Evolutionary conservation across 1,284 basidiomycete species (phyloP).

Genomic region (Ustilago shanxiensis): DNA sequence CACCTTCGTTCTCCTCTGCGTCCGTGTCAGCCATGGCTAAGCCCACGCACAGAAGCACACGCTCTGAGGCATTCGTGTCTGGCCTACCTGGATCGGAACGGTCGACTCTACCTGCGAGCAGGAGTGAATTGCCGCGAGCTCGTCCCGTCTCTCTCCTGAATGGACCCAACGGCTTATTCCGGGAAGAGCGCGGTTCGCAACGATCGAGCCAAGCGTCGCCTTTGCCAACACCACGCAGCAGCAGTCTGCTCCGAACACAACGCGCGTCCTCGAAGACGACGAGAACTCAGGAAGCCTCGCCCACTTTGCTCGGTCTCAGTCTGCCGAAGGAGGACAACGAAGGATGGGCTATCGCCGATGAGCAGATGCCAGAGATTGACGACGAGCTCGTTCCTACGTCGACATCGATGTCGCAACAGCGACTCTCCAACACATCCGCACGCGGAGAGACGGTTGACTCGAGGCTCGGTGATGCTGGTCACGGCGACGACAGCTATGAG

Average conservation of each 20-base stretch:
- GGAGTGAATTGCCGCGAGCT: slow-evolving; percentile 34
- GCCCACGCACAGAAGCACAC: slow-evolving; percentile 28
- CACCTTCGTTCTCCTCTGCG: slow-evolving; percentile 25
- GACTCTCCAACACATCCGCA: neutral
- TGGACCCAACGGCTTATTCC: slow-evolving; percentile 41
- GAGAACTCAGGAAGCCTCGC: slow-evolving; percentile 25
- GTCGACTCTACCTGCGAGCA: slow-evolving; percentile 26
- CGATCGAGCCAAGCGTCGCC: slow-evolving; percentile 33
- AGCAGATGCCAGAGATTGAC: slow-evolving; percentile 44
- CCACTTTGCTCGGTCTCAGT: slow-evolving; percentile 39
- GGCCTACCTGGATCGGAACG: slow-evolving; percentile 25
- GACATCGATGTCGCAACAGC: neutral
- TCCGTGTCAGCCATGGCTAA: slow-evolving; percentile 17
- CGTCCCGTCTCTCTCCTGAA: slow-evolving; percentile 46
- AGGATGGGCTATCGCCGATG: slow-evolving; percentile 51
- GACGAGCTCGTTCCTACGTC: slow-evolving; percentile 23
- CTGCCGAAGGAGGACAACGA: slow-evolving; percentile 39
- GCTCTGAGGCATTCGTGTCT: slow-evolving; percentile 35
- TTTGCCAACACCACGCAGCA: slow-evolving; percentile 37
- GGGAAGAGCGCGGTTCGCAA: slow-evolving; percentile 25
- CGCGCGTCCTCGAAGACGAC: slow-evolving; percentile 14
- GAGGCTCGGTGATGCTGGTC: slow-evolving; percentile 5
- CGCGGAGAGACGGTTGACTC: slow-evolving; percentile 15
- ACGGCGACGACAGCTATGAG: slow-evolving; percentile 11
- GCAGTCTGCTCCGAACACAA: slow-evolving; percentile 33